phyloP scores from a whole-genome alignment of 2,329 filamentous ascomycete species.

The Claviceps africana region DNA sequence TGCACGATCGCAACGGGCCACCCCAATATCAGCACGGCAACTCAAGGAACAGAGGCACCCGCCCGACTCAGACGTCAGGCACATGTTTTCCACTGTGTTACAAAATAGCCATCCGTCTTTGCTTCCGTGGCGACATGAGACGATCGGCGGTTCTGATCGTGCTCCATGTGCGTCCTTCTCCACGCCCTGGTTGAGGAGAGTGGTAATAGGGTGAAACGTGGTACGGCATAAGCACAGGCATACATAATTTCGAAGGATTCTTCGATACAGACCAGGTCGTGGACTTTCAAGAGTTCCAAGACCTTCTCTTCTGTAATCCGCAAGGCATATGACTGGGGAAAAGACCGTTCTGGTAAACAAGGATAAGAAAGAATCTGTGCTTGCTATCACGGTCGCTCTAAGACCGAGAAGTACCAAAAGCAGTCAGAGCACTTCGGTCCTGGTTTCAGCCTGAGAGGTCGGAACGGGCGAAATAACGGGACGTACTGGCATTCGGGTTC shows the following conservation, averaged over 20 bases:
- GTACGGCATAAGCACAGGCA: neutral
- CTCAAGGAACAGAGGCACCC: neutral
- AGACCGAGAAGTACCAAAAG: neutral
- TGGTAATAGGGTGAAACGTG: neutral
- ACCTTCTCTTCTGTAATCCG: neutral
- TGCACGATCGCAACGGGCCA: neutral
- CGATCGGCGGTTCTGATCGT: neutral
- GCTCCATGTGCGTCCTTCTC: neutral
- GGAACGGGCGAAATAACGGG: neutral
- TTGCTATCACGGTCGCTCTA: neutral
- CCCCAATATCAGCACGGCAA: slow-evolving; percentile 1
- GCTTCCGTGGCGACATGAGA: neutral
- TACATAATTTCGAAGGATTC: neutral
- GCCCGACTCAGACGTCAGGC: neutral
- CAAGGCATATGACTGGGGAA: too few relatives aligned
- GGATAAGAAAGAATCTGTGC: neutral
- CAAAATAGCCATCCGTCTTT: neutral
- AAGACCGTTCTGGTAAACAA: neutral
- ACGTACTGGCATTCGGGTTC: neutral
- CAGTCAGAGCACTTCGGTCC: neutral
- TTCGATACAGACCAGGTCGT: neutral
- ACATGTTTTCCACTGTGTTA: neutral
- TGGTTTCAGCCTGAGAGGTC: neutral
- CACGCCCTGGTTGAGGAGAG: neutral
- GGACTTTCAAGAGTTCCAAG: neutral